Conservation (phyloP, 306 rosid species). For the Calophaca sinica region DNA sequence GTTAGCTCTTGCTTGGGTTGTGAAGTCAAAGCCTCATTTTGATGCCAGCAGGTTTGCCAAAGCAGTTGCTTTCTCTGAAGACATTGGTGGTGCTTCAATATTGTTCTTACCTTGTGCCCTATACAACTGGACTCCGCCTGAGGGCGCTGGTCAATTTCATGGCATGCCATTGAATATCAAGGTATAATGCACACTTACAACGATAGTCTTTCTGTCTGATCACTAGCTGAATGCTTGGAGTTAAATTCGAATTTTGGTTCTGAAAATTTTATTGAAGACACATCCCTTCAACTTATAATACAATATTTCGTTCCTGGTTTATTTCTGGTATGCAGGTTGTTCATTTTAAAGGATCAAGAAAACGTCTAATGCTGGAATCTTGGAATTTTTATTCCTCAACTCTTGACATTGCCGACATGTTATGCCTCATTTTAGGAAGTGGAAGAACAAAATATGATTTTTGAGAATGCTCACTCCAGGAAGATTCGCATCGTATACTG, state of each 20-base stretch:
- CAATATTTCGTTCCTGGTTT: background rate
- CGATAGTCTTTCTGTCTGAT: background rate
- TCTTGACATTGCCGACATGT: slow-evolving; percentile 67
- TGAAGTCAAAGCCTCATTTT: slow-evolving; percentile 76
- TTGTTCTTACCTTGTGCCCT: slow-evolving; percentile 80
- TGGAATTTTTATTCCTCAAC: slow-evolving; percentile 82
- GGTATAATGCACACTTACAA: slow-evolving; percentile 52
- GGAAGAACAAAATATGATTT: slow-evolving; percentile 93
- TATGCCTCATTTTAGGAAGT: slow-evolving; percentile 84
- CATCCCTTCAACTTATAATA: slow-evolving; percentile 11
- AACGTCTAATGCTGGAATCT: slow-evolving; percentile 92
- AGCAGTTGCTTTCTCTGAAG: slow-evolving; percentile 66
- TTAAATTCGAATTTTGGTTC: background rate
- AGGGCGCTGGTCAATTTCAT: slow-evolving; percentile 97
- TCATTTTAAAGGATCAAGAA: slow-evolving; percentile 98
- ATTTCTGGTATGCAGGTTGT: slow-evolving; percentile 63
- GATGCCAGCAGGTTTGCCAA: slow-evolving; percentile 66
- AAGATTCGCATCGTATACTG: background rate
- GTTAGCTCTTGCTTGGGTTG: slow-evolving; percentile 94
- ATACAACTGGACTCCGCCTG: slow-evolving; percentile 98
- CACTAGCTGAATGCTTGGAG: slow-evolving; percentile 18
- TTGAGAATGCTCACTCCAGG: slow-evolving; percentile 42
- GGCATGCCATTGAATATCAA: slow-evolving; percentile 94
- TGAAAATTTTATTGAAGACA: background rate
- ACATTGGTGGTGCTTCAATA: slow-evolving; percentile 65